Percentiles rank a stretch among this genome's conserved stretches.
Evolutionary conservation across 2,329 filamentous ascomycete genomes (phyloP).

Genomic region (Trichoderma koningiopsis): DNA sequence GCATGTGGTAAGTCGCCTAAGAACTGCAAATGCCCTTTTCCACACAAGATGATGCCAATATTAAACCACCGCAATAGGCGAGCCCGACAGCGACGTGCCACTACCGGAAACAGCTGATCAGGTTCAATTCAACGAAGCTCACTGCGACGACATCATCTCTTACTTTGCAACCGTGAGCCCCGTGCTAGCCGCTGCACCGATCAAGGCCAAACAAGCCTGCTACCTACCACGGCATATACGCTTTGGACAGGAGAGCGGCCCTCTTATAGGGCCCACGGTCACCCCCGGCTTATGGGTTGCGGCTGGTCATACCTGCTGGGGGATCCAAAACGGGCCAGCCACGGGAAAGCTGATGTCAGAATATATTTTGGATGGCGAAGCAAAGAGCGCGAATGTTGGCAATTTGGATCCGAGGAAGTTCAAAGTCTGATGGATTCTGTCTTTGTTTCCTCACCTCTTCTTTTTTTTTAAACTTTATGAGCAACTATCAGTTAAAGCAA

Average conservation of each 20-base stretch:
- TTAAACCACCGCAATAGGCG: constrained; percentile 47
- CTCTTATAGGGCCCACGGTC: constrained; percentile 75
- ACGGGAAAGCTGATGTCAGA: constrained; percentile 83
- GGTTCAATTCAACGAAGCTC: constrained; percentile 71
- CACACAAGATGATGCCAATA: background rate
- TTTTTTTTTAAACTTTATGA: background rate
- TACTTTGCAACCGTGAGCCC: constrained; percentile 70
- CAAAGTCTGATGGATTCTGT: constrained; percentile 46
- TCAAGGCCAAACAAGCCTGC: constrained; percentile 83
- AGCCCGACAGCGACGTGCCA: constrained; percentile 75
- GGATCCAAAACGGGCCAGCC: constrained; percentile 91
- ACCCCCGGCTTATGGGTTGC: constrained; percentile 78
- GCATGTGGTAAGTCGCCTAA: constrained; percentile 67
- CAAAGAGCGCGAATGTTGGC: constrained; percentile 67
- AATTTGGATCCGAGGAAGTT: constrained; percentile 69
- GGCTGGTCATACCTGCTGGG: constrained; percentile 95
- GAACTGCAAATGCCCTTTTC: background rate
- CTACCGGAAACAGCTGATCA: constrained; percentile 75
- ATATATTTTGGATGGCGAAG: constrained; percentile 71
- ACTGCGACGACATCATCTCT: constrained; percentile 83
- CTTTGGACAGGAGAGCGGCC: constrained; percentile 63
- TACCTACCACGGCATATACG: constrained; percentile 80
- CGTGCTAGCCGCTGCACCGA: constrained; percentile 66
- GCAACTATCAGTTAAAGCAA: background rate
- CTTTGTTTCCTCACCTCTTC: fast-evolving